Percentiles rank a stretch among this genome's conserved stretches.
These are phyloP conservation scores for Zasmidium cellare DNA, from an alignment of 2,329 filamentous ascomycete species.

Conservation along the genomic window DNA sequence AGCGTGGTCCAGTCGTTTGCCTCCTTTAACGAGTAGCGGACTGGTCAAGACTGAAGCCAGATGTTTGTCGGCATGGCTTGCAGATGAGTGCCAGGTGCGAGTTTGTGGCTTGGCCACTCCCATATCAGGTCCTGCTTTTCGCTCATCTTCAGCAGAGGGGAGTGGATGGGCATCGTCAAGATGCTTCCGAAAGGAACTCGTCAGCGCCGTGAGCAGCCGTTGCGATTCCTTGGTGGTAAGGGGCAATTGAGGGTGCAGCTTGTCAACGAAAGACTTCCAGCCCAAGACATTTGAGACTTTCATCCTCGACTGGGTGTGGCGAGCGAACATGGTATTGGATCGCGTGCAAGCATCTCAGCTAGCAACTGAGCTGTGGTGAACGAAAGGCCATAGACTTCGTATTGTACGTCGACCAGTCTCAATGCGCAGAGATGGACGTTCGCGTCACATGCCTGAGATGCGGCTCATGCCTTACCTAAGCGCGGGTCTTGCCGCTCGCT, in stretches of 20 bases:
- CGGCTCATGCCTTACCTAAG: too few relatives aligned
- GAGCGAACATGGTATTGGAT: constrained; percentile 15
- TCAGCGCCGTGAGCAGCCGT: constrained; percentile 61
- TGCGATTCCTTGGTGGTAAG: constrained; percentile 59
- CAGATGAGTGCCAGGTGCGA: constrained; percentile 35
- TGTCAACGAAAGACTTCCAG: constrained; percentile 53
- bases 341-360: not conserved
- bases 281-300: constrained; percentile 49
- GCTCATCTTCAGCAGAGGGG: constrained; percentile 24
- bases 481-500: not conserved
- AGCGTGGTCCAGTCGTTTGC: constrained; percentile 11
- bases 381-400: too few relatives aligned
- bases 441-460: too few relatives aligned
- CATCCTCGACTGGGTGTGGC: constrained; percentile 41
- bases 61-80: constrained; percentile 45
- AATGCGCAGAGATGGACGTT: too few relatives aligned
- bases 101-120: constrained; percentile 2
- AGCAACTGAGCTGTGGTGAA: too few relatives aligned
- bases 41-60: constrained; percentile 53
- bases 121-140: constrained; percentile 4
- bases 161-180: constrained; percentile 60
- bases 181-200: constrained; percentile 62
- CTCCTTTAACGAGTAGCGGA: constrained; percentile 43
- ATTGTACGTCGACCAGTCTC: too few relatives aligned
- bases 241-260: constrained; percentile 55